Evolutionary conservation across 2,329 filamentous ascomycete species (phyloP).

Genomic region (Fusarium sp.): DNA sequence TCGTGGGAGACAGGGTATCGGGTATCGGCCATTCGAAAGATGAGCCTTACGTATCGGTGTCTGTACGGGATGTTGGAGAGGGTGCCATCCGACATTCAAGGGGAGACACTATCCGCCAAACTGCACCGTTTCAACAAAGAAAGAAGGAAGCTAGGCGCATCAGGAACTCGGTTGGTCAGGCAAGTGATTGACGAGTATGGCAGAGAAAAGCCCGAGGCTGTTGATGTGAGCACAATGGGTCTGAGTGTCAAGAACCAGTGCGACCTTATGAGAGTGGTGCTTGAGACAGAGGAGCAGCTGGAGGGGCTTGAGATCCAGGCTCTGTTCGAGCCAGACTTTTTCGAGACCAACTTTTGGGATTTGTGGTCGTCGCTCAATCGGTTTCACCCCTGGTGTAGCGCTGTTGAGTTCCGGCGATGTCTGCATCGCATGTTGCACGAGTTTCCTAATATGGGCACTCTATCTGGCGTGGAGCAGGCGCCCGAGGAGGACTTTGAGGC

Average conservation of each 20-base stretch:
- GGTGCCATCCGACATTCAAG: constrained; percentile 35
- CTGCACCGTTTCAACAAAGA: constrained; percentile 38
- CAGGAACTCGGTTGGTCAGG: constrained; percentile 39
- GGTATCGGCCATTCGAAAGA: constrained; percentile 42
- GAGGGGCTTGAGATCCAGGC: constrained; percentile 43
- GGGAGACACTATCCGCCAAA: constrained; percentile 39
- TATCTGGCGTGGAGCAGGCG: constrained; percentile 41
- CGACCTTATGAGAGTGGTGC: constrained; percentile 43
- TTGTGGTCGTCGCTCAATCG: constrained; percentile 43
- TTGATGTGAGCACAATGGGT: constrained; percentile 42
- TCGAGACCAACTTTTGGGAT: constrained; percentile 44
- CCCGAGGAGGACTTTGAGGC: constrained; percentile 43
- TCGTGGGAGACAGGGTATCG: constrained; percentile 41
- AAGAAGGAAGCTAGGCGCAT: constrained; percentile 38
- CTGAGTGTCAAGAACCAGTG: constrained; percentile 45
- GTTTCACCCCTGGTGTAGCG: constrained; percentile 44
- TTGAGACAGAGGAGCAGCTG: constrained; percentile 41
- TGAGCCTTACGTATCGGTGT: constrained; percentile 43
- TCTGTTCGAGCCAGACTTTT: constrained; percentile 41
- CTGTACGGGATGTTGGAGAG: constrained; percentile 41
- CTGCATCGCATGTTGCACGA: constrained; percentile 42
- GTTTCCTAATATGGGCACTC: constrained; percentile 42
- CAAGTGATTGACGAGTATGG: constrained; percentile 33
- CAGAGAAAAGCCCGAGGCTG: constrained; percentile 35
- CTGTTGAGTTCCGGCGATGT: constrained; percentile 43